phyloP scores from a whole-genome alignment of 75 land plant species.

The Pinus taeda region DNA sequence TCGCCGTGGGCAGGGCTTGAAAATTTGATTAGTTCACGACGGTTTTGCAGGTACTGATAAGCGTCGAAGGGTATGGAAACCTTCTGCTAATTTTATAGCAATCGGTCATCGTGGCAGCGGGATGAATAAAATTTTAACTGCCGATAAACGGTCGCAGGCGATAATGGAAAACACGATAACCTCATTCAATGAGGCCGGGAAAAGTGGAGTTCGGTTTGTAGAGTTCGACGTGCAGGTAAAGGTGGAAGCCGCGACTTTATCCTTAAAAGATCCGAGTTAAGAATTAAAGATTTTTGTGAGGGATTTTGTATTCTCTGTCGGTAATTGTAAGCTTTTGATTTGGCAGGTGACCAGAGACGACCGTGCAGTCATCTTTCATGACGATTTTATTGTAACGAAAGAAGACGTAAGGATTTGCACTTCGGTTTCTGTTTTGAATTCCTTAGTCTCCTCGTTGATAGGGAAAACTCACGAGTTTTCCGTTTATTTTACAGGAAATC shows the following conservation, averaged over 20 bases:
- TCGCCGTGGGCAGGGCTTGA: neutral
- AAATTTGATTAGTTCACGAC: neutral
- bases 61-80: neutral
- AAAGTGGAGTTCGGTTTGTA: constrained; percentile 65
- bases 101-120: constrained; percentile 92
- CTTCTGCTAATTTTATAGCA: constrained; percentile 39
- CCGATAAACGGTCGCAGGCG: constrained; percentile 45
- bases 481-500: constrained; percentile 25
- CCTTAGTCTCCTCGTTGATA: neutral
- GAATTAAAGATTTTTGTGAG: neutral
- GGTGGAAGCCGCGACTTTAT: neutral
- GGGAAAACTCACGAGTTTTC: neutral
- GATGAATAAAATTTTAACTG: constrained; percentile 57
- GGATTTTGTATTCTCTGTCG: neutral
- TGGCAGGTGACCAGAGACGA: constrained; percentile 87
- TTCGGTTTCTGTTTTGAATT: neutral
- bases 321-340: neutral
- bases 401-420: constrained; percentile 42
- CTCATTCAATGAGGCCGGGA: constrained; percentile 79
- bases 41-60: constrained; percentile 19
- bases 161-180: constrained; percentile 85
- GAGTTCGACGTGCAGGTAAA: constrained; percentile 98
- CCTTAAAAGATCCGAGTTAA: neutral
- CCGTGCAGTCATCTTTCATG: constrained; percentile 86
- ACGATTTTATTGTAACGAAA: constrained; percentile 63